Evolutionary conservation across 306 rosid species (phyloP).

Genomic region (Casuarina glauca): DNA sequence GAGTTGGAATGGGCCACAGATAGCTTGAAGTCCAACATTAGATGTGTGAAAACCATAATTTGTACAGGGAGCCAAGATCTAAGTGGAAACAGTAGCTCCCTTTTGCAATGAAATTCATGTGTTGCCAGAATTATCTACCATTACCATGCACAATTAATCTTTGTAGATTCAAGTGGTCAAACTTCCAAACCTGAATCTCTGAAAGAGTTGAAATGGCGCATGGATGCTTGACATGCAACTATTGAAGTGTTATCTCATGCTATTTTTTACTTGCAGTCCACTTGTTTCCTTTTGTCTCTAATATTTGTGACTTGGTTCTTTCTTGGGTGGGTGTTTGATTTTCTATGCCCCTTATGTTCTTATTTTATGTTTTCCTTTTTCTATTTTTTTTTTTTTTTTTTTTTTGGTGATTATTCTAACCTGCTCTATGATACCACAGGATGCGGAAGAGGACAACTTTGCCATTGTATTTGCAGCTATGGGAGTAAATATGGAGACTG

Average conservation of each 20-base stretch:
- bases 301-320: neutral
- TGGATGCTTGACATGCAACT: neutral
- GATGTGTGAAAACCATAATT: too few relatives aligned
- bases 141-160: too few relatives aligned
- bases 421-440: conserved; percentile 51
- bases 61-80: too few relatives aligned
- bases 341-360: neutral
- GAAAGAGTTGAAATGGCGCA: neutral
- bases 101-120: too few relatives aligned
- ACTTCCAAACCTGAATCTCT: neutral
- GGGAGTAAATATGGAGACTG: conserved; percentile 99
- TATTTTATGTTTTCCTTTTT: neutral
- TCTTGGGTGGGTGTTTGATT: neutral
- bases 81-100: too few relatives aligned
- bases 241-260: conserved; percentile 15
- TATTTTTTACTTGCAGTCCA: conserved; percentile 12
- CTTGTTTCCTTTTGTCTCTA: conserved; percentile 13
- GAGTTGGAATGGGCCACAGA: conserved; percentile 3
- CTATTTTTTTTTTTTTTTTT: neutral
- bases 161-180: too few relatives aligned
- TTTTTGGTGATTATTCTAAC: conserved; percentile 22
- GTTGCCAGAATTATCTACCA: too few relatives aligned
- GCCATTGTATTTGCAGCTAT: conserved; percentile 99
- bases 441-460: conserved; percentile 81
- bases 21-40: neutral